Base-by-base conservation (phyloP, 805 yeast species). In the Torulaspora quercuum region DNA sequence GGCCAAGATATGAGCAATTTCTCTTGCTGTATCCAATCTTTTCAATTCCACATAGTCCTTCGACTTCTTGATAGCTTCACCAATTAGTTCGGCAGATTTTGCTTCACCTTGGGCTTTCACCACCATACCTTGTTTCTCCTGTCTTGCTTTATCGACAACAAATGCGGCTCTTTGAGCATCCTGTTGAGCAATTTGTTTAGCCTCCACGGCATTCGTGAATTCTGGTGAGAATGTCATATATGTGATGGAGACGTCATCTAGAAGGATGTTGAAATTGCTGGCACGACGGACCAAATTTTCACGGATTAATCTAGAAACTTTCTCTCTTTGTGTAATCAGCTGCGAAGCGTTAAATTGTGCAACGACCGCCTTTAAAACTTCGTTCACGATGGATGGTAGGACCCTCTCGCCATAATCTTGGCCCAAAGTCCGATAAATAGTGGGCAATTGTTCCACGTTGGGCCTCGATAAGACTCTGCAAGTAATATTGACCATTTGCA, bases 101-200 rank as follows among this genome's bases (percentile, higher is more conserved):
- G 98, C 98, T 68, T 92, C 98, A 78, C 98, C 98, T 63, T 87
- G 85, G 8, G 98, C 97, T 64, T 83, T 87, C 40, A 92, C 97
- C 46, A 92, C 95, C 70, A 87, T 73, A 60, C 94, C 95, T 67
- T 92, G 97, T 64, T 92, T 92, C 68, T 92, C 97, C 67, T 92
- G 98, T 53, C 85, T 79, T 6, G 98, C 98, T 61, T 88, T 86
- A 64, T 92, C 98, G 35, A 92, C 98, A 27, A 92, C 72, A 52
- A 89, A 92, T 0, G 97, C 97, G 6, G 98, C 97, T 64, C 95
- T 81, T 68, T 92, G 97, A 13, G 98, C 97, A 61, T 92, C 98
- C 71, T 92, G 98, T 65, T 92, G 98, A 18, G 98, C 97, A 65
- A 92, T 92, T 70, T 92, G 98, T 67, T 92, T 92, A 41, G 96